Evolutionary conservation across 2,329 filamentous ascomycete genomes (phyloP).

Genomic region (Fusarium setosum): DNA sequence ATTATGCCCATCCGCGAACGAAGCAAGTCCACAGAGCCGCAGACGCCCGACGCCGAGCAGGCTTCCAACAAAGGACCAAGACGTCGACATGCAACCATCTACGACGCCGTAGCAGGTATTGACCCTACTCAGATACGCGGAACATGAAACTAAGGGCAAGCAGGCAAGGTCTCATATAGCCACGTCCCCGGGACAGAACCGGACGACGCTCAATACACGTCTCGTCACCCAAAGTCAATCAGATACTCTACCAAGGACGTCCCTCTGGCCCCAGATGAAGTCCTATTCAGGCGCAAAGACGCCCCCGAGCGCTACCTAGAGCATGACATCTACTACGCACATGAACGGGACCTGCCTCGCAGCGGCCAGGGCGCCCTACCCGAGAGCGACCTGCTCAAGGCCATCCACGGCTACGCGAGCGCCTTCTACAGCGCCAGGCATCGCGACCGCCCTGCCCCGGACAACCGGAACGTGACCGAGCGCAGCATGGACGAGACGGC

Average conservation of each 20-base stretch:
- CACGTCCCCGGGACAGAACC: constrained; percentile 36
- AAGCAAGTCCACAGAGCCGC: constrained; percentile 11
- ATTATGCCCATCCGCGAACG: constrained; percentile 20
- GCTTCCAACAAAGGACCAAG: constrained; percentile 23
- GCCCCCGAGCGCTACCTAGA: constrained; percentile 77
- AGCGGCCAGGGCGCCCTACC: constrained; percentile 66
- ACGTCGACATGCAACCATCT: constrained; percentile 65
- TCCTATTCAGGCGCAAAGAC: constrained; percentile 72
- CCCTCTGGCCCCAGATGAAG: constrained; percentile 73
- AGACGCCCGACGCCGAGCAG: constrained; percentile 16
- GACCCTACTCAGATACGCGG: background rate
- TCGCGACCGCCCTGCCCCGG: constrained; percentile 33
- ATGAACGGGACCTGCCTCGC: constrained; percentile 64
- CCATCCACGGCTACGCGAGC: constrained; percentile 75
- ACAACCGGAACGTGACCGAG: constrained; percentile 55
- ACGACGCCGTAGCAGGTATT: constrained; percentile 78
- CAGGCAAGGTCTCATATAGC: constrained; percentile 47
- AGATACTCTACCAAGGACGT: constrained; percentile 42
- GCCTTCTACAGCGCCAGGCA: constrained; percentile 68
- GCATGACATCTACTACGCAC: constrained; percentile 76
- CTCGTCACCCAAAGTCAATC: constrained; percentile 30
- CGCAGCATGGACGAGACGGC: constrained; percentile 83
- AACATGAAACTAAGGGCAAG: constrained; percentile 39
- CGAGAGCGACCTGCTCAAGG: constrained; percentile 75
- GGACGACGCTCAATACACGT: constrained; percentile 27